Evolutionary conservation across 2,329 filamentous ascomycete species (phyloP).

Genomic region (Scedosporium boydii): DNA sequence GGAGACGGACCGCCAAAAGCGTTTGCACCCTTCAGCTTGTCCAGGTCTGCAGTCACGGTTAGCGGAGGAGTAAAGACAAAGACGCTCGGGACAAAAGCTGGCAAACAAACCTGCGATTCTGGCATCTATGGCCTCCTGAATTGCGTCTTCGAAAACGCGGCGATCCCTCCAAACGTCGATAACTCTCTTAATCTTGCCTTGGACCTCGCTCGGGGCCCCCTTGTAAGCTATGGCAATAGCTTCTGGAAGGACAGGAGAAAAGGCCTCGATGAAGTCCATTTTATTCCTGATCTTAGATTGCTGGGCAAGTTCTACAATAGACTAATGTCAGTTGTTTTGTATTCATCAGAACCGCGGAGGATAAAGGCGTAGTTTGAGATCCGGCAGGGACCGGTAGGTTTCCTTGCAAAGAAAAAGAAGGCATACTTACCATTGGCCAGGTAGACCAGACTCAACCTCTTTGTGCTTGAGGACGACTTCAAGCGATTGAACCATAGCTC

Average conservation of each 20-base stretch:
- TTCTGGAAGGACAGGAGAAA: slow-evolving; percentile 85
- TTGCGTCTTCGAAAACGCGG: slow-evolving; percentile 69
- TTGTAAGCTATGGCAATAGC: slow-evolving; percentile 88
- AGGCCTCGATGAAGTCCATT: slow-evolving; percentile 85
- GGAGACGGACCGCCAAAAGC: slow-evolving; percentile 35
- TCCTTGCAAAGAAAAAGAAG: not conserved
- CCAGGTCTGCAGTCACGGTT: slow-evolving; percentile 39
- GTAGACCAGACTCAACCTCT: slow-evolving; percentile 85
- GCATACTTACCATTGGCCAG: slow-evolving; percentile 70
- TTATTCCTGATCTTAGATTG: slow-evolving; percentile 90
- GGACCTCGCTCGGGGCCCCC: slow-evolving; percentile 74
- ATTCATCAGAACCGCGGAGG: slow-evolving; percentile 5
- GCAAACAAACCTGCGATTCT: slow-evolving; percentile 59
- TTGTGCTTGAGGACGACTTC: slow-evolving; percentile 76
- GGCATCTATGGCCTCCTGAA: slow-evolving; percentile 72
- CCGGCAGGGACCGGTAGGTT: not conserved
- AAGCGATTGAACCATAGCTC: slow-evolving; percentile 86
- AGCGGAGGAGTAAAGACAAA: slow-evolving; percentile 5
- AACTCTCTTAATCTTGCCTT: slow-evolving; percentile 77
- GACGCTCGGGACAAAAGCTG: not conserved
- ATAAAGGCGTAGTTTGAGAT: slow-evolving; percentile 1
- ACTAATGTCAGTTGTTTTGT: not conserved
- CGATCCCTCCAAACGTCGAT: slow-evolving; percentile 91
- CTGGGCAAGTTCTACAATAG: slow-evolving; percentile 72
- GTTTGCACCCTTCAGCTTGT: slow-evolving; percentile 46